Evolutionary conservation across 2,329 filamentous ascomycete species (phyloP), one percentile per base, ranked within the genome.

Genomic region (Curvularia hawaiiensis): DNA sequence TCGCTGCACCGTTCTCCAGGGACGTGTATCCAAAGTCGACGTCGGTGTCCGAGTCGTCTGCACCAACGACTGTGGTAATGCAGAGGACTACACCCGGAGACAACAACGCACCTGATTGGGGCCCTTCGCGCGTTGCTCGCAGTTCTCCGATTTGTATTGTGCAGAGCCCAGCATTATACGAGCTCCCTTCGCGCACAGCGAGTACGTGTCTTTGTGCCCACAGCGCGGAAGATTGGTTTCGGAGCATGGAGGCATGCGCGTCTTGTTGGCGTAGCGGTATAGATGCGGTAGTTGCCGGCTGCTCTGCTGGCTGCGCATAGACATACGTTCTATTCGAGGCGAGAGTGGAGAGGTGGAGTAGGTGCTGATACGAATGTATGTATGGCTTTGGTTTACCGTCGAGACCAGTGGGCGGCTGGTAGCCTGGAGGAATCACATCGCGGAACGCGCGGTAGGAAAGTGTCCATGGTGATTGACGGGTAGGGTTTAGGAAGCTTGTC

Each of bases 381-480:
- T 62, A 61, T 24, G 62, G 46, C 24, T 59, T 30, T 5, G 66
- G 55, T 40, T 62, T 63, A 49, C 59, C 57, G 18, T 68, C 58
- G 38, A 60, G 55, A 22, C 61, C 58, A 2, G 43, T 47, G 4
- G 64, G 40, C 16, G 56, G 31, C n/a, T 59, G 50, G 41, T 64
- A 40, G 24, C 52, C 52, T 3, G 58, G 64, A 3, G 73, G 70
- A 7, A 61, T 55, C 1, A 62, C 66, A 50, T 74, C 69, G 56
- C 73, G 75, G 50, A 76, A 72, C 12, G 71, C 59, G 18, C 72
- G 72, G 55, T 76, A 72, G 33, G 59, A 64, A 38, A 77, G 68
- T 3, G 63, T 53, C 73, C 73, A 77, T 54, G 59, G 54, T 2
- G 59, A 18, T 35, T 60, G 56, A 24, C 64, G 71, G 8, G 63